These are phyloP conservation scores for Dothidotthia symphoricarpi DNA, from an alignment of 2,329 filamentous ascomycete genomes.

Conservation along the genomic window DNA sequence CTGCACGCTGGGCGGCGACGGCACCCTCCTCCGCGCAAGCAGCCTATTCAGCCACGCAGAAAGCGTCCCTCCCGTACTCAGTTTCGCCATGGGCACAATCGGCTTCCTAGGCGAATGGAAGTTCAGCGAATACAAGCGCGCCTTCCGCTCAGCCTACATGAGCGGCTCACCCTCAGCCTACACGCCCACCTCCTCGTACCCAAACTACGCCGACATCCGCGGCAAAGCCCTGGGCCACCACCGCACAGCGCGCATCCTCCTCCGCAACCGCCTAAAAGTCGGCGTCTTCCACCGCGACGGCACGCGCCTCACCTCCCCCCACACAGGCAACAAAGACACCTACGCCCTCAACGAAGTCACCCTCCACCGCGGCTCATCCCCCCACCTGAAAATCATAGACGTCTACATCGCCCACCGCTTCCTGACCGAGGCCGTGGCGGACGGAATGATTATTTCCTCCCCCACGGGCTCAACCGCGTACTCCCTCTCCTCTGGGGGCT, in stretches of 20 bases:
- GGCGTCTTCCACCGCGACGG: constrained; percentile 75
- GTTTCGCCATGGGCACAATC: constrained; percentile 94
- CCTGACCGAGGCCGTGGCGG: constrained; percentile 88
- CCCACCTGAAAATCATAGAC: constrained; percentile 88
- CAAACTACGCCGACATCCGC: constrained; percentile 72
- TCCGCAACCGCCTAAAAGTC: constrained; percentile 83
- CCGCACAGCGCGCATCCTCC: constrained; percentile 74
- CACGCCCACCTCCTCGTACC: constrained; percentile 66
- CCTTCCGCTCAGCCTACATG: constrained; percentile 92
- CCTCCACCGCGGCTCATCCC: constrained; percentile 84
- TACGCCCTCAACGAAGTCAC: constrained; percentile 93
- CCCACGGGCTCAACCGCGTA: constrained; percentile 96
- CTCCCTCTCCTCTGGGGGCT: constrained; percentile 86
- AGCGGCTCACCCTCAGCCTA: constrained; percentile 59
- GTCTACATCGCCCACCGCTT: constrained; percentile 87
- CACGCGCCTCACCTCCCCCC: constrained; percentile 41
- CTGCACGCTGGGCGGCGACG: constrained; percentile 88
- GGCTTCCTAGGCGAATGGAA: constrained; percentile 97
- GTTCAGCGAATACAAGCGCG: constrained; percentile 86
- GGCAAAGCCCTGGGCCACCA: constrained; percentile 78
- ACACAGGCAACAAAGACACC: constrained; percentile 42
- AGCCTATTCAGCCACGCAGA: constrained; percentile 80
- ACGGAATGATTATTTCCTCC: constrained; percentile 91
- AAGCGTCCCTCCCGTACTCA: constrained; percentile 84
- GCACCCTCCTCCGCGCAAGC: constrained; percentile 81